A percentile compares a stretch with the other conserved stretches of the same genome.
phyloP scores from a whole-genome alignment of 1,139 yeast genomes.

The Pichia sp. region DNA sequence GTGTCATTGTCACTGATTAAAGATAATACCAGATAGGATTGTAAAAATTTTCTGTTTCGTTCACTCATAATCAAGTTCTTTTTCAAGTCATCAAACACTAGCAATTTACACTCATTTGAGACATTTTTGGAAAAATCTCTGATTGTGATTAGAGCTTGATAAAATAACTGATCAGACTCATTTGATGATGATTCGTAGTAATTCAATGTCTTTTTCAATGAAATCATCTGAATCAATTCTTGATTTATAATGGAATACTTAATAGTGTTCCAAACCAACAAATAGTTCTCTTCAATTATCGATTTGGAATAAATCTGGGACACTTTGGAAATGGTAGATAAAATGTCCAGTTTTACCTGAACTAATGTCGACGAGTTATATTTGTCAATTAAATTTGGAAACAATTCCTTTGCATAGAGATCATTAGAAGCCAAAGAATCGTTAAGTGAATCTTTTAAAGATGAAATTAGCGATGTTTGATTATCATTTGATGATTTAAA shows the following conservation, averaged over 20 bases:
- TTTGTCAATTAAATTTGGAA: conserved; percentile 76
- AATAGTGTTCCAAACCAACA: conserved; percentile 76
- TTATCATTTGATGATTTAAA: conserved; percentile 95
- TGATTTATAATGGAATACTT: conserved; percentile 82
- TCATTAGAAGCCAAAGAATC: conserved; percentile 57
- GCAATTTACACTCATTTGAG: conserved; percentile 17
- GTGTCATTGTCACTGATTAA: conserved; percentile 32
- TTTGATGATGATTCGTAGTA: conserved; percentile 21
- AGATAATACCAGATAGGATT: conserved; percentile 52
- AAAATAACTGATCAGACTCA: conserved; percentile 9
- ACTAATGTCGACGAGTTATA: conserved; percentile 70
- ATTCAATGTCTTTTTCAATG: conserved; percentile 29
- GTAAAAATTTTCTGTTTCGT: conserved; percentile 41
- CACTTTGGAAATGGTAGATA: conserved; percentile 54
- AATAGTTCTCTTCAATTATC: conserved; percentile 52
- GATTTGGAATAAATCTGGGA: conserved; percentile 41
- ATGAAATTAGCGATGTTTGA: conserved; percentile 67
- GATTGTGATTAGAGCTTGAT: conserved; percentile 13
- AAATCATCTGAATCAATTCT: conserved; percentile 33
- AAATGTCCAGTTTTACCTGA: conserved; percentile 65
- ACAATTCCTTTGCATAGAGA: conserved; percentile 61
- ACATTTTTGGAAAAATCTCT: neutral
- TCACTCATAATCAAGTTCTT: conserved; percentile 43
- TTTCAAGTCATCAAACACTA: conserved; percentile 48
- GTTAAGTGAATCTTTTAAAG: conserved; percentile 54